These are phyloP conservation scores for Lepiota brunneoincarnata DNA, from an alignment of 768 basidiomycete genomes.

Conservation along the genomic window DNA sequence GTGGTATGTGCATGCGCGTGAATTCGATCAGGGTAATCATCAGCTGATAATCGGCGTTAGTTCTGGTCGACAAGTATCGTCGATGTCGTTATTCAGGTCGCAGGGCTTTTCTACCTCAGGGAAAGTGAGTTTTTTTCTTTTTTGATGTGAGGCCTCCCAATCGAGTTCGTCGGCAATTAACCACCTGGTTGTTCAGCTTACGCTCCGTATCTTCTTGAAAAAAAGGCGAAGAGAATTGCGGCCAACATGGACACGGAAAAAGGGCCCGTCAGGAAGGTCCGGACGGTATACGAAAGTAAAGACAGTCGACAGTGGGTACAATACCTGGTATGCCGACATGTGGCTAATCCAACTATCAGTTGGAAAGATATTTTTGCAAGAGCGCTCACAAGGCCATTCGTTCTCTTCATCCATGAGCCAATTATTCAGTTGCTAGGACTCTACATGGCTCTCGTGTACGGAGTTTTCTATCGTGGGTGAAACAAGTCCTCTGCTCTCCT, in stretches of 20 bases:
- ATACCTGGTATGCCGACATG: no score
- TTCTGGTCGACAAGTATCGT: slow-evolving; percentile 69
- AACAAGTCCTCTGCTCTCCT: neutral
- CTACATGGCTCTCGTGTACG: slow-evolving; percentile 73
- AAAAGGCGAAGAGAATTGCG: slow-evolving; percentile 47
- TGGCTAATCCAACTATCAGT: slow-evolving; percentile 25
- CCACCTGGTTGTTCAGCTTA: slow-evolving; percentile 36
- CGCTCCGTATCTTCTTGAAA: slow-evolving; percentile 42
- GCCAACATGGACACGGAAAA: slow-evolving; percentile 49
- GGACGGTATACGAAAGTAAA: slow-evolving; percentile 44
- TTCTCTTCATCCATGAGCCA: slow-evolving; percentile 55
- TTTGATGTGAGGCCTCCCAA: no score
- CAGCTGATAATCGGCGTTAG: slow-evolving; percentile 21
- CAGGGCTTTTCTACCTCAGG: slow-evolving; percentile 54
- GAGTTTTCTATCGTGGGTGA: slow-evolving; percentile 51
- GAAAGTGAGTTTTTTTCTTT: slow-evolving; percentile 73
- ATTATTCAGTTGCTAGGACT: slow-evolving; percentile 66
- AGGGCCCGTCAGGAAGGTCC: slow-evolving; percentile 31
- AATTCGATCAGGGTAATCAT: neutral
- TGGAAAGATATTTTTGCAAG: slow-evolving; percentile 50
- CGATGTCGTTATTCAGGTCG: slow-evolving; percentile 49
- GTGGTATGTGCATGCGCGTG: slow-evolving; percentile 44
- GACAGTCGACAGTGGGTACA: slow-evolving; percentile 41
- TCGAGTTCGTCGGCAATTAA: slow-evolving; percentile 15
- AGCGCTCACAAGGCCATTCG: slow-evolving; percentile 67